Base-by-base conservation (phyloP, 805 yeast species). In the Pichia deserticola region DNA sequence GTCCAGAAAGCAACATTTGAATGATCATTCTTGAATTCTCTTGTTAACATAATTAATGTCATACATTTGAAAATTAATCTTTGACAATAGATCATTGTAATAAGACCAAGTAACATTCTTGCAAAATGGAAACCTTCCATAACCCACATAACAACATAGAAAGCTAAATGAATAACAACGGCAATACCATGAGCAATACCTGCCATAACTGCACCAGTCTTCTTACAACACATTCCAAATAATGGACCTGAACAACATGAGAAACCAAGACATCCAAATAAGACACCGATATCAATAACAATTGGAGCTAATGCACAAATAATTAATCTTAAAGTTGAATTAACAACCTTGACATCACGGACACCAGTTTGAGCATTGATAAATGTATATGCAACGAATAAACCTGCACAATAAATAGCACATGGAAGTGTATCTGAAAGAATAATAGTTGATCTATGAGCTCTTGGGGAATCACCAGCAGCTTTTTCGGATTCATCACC, bases 1-100 rank as follows among this genome's bases (percentile, higher is more conserved):
- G 96, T 87, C 99, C 99, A 93, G 95, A 95, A 93, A 32, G 99
- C 98, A 60, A 95, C 86, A 74, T 93, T 93, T 36, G 98, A 76
- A 65, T 84, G 88, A 71, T 92, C 97, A 61, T 86, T 87, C 82
- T 89, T 89, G 77, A 89, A 89, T 74, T 93, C 99, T 76, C 99
- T 83, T 47, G 97, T 88, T 65, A 95, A 75, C 69, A 83, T 73
- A 57, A 81, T 69, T 47, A 84, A 73, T 10, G 96, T 87, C 76
- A 93, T 75, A 60, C 84, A 66, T 76, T 89, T 89, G 79, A 92
- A 86, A 58, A 93, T 67, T 47, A 86, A 71, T 73, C 97, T 83
- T 76, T 95, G 96, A 62, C 87, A 74, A 71, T 90, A 86, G 56
- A 92, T 77, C 78, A 84, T 81, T 36, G 97, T 81, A 51, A 83